Conservation (phyloP, 441 rosid genomes). For the Gossypium davidsonii region DNA sequence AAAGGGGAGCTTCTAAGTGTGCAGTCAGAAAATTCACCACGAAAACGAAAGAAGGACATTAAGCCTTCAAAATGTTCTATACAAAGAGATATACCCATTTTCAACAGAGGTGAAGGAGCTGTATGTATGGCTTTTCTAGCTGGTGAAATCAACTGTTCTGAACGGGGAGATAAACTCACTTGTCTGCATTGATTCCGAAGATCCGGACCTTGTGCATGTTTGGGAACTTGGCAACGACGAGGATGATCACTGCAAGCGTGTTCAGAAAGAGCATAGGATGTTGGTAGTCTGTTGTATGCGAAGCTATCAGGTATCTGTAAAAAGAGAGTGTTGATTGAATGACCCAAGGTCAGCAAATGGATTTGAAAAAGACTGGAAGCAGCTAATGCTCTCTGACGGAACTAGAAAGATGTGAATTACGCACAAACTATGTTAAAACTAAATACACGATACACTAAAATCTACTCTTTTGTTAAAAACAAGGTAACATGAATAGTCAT, state of each 20-base stretch:
- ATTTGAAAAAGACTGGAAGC: background rate
- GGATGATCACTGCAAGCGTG: conserved; percentile 72
- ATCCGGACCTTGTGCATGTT: conserved; percentile 98
- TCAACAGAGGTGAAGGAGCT: conserved; percentile 10
- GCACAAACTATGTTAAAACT: background rate
- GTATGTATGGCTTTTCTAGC: conserved; percentile 6
- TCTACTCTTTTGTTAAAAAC: background rate
- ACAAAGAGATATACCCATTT: conserved; percentile 27
- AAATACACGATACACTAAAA: background rate
- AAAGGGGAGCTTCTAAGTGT: conserved; percentile 11
- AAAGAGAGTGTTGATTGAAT: background rate
- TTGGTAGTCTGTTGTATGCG: conserved; percentile 88
- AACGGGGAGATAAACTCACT: conserved; percentile 23
- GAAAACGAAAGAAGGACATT: conserved; percentile 2
- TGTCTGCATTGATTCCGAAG: conserved; percentile 83
- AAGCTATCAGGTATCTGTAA: conserved; percentile 85
- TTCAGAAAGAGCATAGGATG: conserved; percentile 87
- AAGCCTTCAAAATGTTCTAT: conserved; percentile 21
- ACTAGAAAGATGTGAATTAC: background rate
- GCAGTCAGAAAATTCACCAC: conserved; percentile 11
- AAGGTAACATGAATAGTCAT: background rate
- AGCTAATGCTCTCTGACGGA: background rate
- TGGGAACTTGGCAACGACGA: conserved; percentile 93
- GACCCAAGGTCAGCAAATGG: background rate
- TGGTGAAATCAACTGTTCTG: conserved; percentile 12